phyloP scores from a whole-genome alignment of 176 grass and related monocot species.

The Phragmites australis region DNA sequence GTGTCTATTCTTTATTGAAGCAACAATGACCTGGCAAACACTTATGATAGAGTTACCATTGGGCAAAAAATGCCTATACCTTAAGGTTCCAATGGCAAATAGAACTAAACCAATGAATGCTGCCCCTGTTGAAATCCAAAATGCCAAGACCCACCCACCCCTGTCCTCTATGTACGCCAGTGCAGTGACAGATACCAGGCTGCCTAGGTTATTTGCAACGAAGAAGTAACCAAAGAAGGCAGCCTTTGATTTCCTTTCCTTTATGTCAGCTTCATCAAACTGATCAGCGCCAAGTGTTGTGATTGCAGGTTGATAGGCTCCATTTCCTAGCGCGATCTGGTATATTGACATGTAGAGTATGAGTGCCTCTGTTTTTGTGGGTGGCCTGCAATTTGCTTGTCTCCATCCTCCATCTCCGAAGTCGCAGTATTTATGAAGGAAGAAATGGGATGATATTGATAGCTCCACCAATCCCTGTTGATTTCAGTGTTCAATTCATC shows the following conservation, averaged over 20 bases:
- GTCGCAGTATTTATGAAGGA: conserved; percentile 46
- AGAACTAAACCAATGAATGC: conserved; percentile 23
- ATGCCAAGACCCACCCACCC: conserved; percentile 46
- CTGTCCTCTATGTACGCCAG: conserved; percentile 54
- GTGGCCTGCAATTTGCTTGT: conserved; percentile 36
- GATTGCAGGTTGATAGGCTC: conserved; percentile 49
- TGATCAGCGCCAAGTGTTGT: conserved; percentile 62
- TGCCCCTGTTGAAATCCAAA: conserved; percentile 39
- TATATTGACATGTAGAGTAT: conserved; percentile 56
- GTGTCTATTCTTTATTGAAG: conserved; percentile 40
- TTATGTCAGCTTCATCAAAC: conserved; percentile 42
- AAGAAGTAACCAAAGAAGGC: conserved; percentile 72
- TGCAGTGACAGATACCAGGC: conserved; percentile 48
- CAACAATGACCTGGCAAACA: conserved; percentile 52
- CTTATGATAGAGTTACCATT: conserved; percentile 36
- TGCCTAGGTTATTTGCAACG: conserved; percentile 58
- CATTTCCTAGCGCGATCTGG: conserved; percentile 61
- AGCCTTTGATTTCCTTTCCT: conserved; percentile 52
- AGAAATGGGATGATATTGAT: conserved; percentile 39
- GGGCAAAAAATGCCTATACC: conserved; percentile 50
- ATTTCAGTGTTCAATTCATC: neutral
- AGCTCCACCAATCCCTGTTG: conserved; percentile 59
- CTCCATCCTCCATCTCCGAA: neutral
- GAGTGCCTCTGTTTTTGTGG: neutral
- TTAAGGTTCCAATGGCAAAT: conserved; percentile 37